Base-by-base conservation (phyloP, 345 rosid genomes). In the Brassica carinata region DNA sequence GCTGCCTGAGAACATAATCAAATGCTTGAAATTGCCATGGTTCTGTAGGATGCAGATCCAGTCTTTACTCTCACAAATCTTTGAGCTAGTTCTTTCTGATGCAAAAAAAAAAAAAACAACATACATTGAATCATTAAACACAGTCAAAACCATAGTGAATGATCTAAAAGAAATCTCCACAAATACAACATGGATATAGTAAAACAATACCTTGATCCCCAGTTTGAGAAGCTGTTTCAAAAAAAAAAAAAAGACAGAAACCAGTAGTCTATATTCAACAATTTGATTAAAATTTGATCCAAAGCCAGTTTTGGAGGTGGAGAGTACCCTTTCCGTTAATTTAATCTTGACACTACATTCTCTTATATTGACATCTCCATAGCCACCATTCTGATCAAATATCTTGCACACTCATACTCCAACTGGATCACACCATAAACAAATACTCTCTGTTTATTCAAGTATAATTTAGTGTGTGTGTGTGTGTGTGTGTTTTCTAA, bases 391-490 rank as follows among this genome's bases (percentile, higher is more conserved):
- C 38, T 33, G 38, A 33, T 33, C 38, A 33, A 66, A 30, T 45
- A 15, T 81, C 72, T 5, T 77, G 64, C 58, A 86, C 74, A 85
- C 67, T 84, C 84, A 11, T 86, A 88, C 84, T 94, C 92, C 79
- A 90, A 83, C 97, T 90, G 95, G 81, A 77, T 67, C 71, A 82
- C 65, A 82, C 4, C 38, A 79, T 58, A 13, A 66, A 45, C 7
- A 7, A 5, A 72, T 65, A 40, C 40, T 34, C 23, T 76, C 69
- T 38, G 45, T 38, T 38, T 38, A 38, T 38, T 38, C 45, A 43
- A 17, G n/a, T 19, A 33, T 17, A 26, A 75, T 64, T 45, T 43
- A 43, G 14, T 45, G 43, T 36, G 57, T 34, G 15, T n/a, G 48
- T 11, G 57, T n/a, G 48, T 11, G 57, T 13, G 61, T 0, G 7